These are phyloP conservation scores for Bisporella sp. DNA, from an alignment of 2,329 filamentous ascomycete genomes.

Conservation along the genomic window DNA sequence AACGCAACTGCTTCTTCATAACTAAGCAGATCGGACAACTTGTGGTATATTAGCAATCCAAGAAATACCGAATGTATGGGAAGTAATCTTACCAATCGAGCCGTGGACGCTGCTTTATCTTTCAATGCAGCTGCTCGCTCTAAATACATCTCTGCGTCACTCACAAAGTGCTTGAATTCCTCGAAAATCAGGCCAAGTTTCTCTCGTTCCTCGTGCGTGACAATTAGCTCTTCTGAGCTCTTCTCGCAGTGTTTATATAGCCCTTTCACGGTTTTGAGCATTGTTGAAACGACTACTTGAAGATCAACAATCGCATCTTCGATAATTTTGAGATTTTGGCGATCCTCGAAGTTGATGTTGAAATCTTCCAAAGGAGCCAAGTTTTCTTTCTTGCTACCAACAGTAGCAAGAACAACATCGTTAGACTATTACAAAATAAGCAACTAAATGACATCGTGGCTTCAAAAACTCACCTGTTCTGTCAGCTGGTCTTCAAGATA, in stretches of 20 bases:
- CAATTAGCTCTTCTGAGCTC: not conserved
- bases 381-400: constrained; percentile 9
- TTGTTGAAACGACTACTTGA: constrained; percentile 10
- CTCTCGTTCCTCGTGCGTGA: not conserved
- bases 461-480: constrained; percentile 1
- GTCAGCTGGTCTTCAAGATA: constrained; percentile 10
- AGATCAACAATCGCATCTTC: constrained; percentile 18
- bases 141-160: constrained; percentile 9
- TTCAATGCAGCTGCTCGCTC: constrained; percentile 9
- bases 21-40: constrained; percentile 15
- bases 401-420: constrained; percentile 3
- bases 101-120: constrained; percentile 9
- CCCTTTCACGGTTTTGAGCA: constrained; percentile 7
- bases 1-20: constrained; percentile 14
- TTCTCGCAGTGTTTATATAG: constrained; percentile 4
- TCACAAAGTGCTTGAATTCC: too few relatives aligned
- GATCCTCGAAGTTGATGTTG: constrained; percentile 12
- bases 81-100: constrained; percentile 10
- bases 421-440: constrained; percentile 4
- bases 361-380: constrained; percentile 10
- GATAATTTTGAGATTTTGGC: constrained; percentile 16
- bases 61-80: not conserved
- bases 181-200: not conserved
- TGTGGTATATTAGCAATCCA: not conserved
- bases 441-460: too few relatives aligned